Conservation (phyloP, 139 green algal genomes). For the Chlamydomonas incerta region DNA sequence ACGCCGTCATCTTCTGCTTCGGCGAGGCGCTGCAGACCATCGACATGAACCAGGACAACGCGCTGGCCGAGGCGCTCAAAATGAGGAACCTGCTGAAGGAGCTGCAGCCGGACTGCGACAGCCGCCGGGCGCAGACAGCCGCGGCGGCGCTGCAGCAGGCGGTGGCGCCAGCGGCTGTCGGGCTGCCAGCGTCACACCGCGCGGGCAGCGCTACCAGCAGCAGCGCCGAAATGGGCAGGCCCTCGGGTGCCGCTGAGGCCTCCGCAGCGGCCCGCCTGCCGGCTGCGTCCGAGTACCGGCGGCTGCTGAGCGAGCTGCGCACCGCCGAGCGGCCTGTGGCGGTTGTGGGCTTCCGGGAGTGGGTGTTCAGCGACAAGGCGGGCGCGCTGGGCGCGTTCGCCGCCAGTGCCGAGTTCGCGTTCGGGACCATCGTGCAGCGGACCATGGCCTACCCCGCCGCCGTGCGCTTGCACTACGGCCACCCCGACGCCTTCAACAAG, state of each 20-base stretch:
- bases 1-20: conserved; percentile 80
- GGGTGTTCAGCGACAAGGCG: conserved; percentile 39
- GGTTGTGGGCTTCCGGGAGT: conserved; percentile 47
- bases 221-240: too few relatives aligned
- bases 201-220: too few relatives aligned
- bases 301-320: not conserved
- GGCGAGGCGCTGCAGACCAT: conserved; percentile 81
- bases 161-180: not conserved
- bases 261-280: not conserved
- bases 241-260: not conserved
- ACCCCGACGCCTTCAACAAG: conserved; percentile 91
- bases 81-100: conserved; percentile 64
- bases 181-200: too few relatives aligned
- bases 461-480: conserved; percentile 61
- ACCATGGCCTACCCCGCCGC: conserved; percentile 73
- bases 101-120: not conserved
- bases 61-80: conserved; percentile 78
- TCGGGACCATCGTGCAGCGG: conserved; percentile 76
- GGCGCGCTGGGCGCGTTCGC: conserved; percentile 76
- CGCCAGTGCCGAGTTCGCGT: conserved; percentile 78
- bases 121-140: not conserved
- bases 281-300: not conserved
- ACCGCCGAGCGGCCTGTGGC: not conserved
- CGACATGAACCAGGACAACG: conserved; percentile 75
- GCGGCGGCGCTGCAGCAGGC: not conserved